Evolutionary conservation across 2,329 filamentous ascomycete species (phyloP), one percentile per base, ranked within the genome.

Genomic region (Alternaria dauci): DNA sequence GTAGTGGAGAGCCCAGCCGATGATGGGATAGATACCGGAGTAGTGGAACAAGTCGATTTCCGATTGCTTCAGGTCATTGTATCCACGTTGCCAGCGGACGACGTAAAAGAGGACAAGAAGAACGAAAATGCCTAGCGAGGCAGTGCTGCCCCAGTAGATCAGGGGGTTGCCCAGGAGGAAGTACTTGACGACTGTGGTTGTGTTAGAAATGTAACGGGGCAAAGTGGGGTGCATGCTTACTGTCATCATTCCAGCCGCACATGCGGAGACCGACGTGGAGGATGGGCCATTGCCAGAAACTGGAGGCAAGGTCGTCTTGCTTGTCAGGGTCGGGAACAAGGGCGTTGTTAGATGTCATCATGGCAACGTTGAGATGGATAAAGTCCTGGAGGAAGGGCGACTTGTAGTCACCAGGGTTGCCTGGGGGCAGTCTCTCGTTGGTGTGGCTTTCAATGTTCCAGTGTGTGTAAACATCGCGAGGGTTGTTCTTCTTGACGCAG

Each of bases 261-360:
- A 99, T 99, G 63, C 96, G 91, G 55, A 99, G 88, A 77, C 95
- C 95, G 58, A 98, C 95, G 73, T 98, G 85, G 41, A 99, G 88
- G 65, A 99, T 88, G 20, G 95, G 95, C 95, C 95, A 99, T 81
- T 99, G 94, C 95, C 95, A 99, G 85, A 94, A 97, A 68, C 93
- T 86, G 14, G 95, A 99, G 32, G 95, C 95, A 48, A 99, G 88
- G 75, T 99, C 95, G 74, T 99, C 95, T 80, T 99, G 95, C 87
- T 99, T 99, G 79, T 99, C 95, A 5, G 95, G 94, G 75, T 99
- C 95, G 4, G 95, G 95, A 20, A 99, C 93, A 46, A 99, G 88
- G 25, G 95, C 95, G 76, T 99, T 99, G 86, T 99, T 99, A 39
- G 95, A 98, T 4, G 95, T 99, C 94, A 98, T 97, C 95, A 99